These are phyloP conservation scores for Botrytis squamosa DNA, from an alignment of 2,329 filamentous ascomycete genomes.

Conservation along the genomic window DNA sequence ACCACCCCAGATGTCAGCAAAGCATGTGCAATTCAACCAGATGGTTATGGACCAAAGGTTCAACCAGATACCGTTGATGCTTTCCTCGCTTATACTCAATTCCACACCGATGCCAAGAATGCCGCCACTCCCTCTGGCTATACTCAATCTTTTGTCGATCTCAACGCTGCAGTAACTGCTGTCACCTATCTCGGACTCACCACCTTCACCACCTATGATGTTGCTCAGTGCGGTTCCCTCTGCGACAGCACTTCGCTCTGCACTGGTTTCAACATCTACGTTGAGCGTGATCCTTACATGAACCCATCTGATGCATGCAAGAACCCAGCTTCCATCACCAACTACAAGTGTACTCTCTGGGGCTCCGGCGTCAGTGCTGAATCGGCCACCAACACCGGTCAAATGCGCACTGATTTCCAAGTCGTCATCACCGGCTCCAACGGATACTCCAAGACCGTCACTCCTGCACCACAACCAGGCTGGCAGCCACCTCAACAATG, in stretches of 20 bases:
- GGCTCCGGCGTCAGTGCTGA: conserved; percentile 32
- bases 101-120: conserved; percentile 29
- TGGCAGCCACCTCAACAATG: conserved; percentile 25
- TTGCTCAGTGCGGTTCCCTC: conserved; percentile 29
- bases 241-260: conserved; percentile 35
- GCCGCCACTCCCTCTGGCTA: conserved; percentile 39
- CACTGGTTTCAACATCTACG: conserved; percentile 39
- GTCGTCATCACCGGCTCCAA: conserved; percentile 46
- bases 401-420: conserved; percentile 39
- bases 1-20: neutral
- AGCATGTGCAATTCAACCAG: conserved; percentile 20
- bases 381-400: conserved; percentile 39
- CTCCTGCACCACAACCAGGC: conserved; percentile 23
- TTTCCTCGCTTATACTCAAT: conserved; percentile 35
- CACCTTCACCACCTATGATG: conserved; percentile 36
- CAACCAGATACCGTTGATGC: conserved; percentile 39
- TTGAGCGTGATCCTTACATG: conserved; percentile 40
- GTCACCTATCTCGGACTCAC: conserved; percentile 34
- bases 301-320: conserved; percentile 36
- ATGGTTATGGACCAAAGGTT: conserved; percentile 38
- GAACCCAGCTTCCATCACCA: conserved; percentile 38
- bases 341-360: conserved; percentile 41
- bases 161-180: conserved; percentile 30
- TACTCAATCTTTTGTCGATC: conserved; percentile 36
- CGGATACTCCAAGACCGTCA: conserved; percentile 38